Percentiles rank a stretch among this genome's conserved stretches.
phyloP scores from a whole-genome alignment of 192 early-diverging fungal genomes.

The Paraglomus brasilianum region DNA sequence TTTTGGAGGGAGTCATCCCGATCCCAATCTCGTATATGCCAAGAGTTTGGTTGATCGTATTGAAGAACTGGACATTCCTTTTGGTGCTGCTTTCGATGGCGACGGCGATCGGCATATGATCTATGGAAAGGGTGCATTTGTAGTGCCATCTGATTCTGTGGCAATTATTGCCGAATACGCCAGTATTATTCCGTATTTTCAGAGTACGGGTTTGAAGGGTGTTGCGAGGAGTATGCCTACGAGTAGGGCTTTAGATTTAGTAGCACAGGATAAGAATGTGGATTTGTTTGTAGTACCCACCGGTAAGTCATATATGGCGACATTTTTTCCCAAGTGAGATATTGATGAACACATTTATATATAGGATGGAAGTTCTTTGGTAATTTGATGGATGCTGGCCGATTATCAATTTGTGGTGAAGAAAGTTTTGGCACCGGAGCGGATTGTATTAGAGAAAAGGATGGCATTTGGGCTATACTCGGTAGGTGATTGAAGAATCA shows the following conservation, averaged over 20 bases:
- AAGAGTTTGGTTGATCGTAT: slow-evolving; percentile 90
- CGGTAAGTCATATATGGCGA: slow-evolving; percentile 42
- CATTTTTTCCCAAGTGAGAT: background rate
- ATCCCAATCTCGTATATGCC: slow-evolving; percentile 98
- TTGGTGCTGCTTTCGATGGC: slow-evolving; percentile 97
- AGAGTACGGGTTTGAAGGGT: slow-evolving; percentile 78
- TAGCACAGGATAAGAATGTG: slow-evolving; percentile 79
- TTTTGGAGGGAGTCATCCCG: slow-evolving; percentile 95
- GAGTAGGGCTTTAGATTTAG: slow-evolving; percentile 82
- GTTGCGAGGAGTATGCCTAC: slow-evolving; percentile 98
- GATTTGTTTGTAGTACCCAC: slow-evolving; percentile 90
- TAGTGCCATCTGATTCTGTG: slow-evolving; percentile 95
- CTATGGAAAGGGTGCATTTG: slow-evolving; percentile 91
- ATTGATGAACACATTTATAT: background rate
- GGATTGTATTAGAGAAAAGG: slow-evolving; percentile 98
- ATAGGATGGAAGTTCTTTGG: slow-evolving; percentile 94
- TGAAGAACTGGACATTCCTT: slow-evolving; percentile 70
- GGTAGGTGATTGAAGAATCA: too few species aligned
- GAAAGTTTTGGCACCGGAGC: slow-evolving; percentile 98
- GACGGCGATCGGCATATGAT: slow-evolving; percentile 99
- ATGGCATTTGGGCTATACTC: slow-evolving; percentile 96
- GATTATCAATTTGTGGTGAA: slow-evolving; percentile 94
- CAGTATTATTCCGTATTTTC: slow-evolving; percentile 89
- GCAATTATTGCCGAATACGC: slow-evolving; percentile 95
- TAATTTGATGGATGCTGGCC: slow-evolving; percentile 95